Evolutionary conservation across 768 basidiomycete species (phyloP).

Genomic region (Termitomyces titanicus): DNA sequence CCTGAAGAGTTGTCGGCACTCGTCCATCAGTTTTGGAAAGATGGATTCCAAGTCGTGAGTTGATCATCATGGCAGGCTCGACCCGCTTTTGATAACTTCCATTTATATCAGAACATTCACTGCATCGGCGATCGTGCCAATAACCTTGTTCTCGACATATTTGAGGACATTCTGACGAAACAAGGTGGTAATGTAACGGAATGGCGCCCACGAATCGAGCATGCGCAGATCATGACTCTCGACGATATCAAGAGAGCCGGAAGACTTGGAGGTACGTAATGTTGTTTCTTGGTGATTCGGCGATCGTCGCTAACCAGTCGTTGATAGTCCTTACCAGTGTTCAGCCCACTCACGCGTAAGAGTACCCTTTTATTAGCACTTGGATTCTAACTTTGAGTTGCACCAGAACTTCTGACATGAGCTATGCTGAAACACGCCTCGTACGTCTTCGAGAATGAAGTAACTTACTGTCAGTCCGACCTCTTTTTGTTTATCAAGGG

Average conservation of each 20-base stretch:
- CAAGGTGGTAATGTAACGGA: slow-evolving; percentile 34
- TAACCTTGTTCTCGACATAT: slow-evolving; percentile 76
- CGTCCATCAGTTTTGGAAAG: slow-evolving; percentile 61
- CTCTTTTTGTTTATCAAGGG: slow-evolving; percentile 24
- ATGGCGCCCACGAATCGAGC: slow-evolving; percentile 82
- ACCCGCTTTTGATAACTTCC: background rate
- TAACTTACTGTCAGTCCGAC: background rate
- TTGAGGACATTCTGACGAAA: slow-evolving; percentile 55
- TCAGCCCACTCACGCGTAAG: slow-evolving; percentile 87
- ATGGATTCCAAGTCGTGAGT: slow-evolving; percentile 82
- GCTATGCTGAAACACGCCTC: slow-evolving; percentile 82
- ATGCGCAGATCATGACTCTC: slow-evolving; percentile 81
- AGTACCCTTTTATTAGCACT: slow-evolving; percentile 17
- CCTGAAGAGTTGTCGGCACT: slow-evolving; percentile 50
- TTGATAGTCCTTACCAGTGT: slow-evolving; percentile 85
- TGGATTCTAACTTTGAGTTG: background rate
- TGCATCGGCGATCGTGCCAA: slow-evolving; percentile 91
- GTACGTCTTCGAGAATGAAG: slow-evolving; percentile 29
- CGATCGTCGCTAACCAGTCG: background rate
- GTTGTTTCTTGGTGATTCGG: background rate
- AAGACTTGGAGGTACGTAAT: slow-evolving; percentile 61
- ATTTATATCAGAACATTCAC: slow-evolving; percentile 66
- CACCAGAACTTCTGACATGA: slow-evolving; percentile 84
- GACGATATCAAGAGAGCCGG: slow-evolving; percentile 70
- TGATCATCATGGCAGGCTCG: slow-evolving; percentile 1